A percentile compares a stretch with the other conserved stretches of the same genome.
phyloP scores from a whole-genome alignment of 345 rosid species.

The Populus simonii region DNA sequence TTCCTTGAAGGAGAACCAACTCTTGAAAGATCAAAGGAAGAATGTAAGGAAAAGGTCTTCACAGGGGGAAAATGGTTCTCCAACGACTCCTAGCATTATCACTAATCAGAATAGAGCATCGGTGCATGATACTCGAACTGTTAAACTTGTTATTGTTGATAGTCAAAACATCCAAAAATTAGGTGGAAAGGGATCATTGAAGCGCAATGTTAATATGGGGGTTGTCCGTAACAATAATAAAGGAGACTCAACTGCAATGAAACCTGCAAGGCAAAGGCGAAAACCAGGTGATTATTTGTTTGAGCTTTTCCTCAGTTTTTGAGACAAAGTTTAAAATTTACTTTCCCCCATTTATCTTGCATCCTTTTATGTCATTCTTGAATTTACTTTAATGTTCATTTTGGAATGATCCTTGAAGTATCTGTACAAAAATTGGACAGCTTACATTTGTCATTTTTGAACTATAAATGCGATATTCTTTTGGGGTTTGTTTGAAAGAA shows the following conservation, averaged over 20 bases:
- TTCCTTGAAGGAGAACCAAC: slow-evolving; percentile 84
- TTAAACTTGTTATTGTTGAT: slow-evolving; percentile 69
- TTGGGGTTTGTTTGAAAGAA: neutral
- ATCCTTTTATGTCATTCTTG: neutral
- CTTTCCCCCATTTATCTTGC: neutral
- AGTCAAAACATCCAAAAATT: slow-evolving; percentile 73
- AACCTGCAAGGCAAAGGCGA: slow-evolving; percentile 71
- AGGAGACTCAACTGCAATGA: slow-evolving; percentile 55
- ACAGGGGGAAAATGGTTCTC: slow-evolving; percentile 65
- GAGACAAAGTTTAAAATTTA: neutral
- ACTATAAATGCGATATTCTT: neutral
- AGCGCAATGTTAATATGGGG: slow-evolving; percentile 56
- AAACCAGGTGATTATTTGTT: slow-evolving; percentile 60
- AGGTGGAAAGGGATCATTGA: slow-evolving; percentile 67
- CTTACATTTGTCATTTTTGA: neutral
- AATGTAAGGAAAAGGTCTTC: slow-evolving; percentile 64
- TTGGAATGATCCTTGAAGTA: neutral
- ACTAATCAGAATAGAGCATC: slow-evolving; percentile 65
- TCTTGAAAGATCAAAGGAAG: slow-evolving; percentile 89
- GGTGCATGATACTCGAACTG: slow-evolving; percentile 55
- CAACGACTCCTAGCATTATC: slow-evolving; percentile 50
- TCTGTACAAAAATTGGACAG: neutral
- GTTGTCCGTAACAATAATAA: slow-evolving; percentile 50
- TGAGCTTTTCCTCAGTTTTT: neutral
- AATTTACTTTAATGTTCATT: neutral